Base-by-base conservation (phyloP, 2,329 filamentous ascomycete species). In the Penicillium oxalicum region DNA sequence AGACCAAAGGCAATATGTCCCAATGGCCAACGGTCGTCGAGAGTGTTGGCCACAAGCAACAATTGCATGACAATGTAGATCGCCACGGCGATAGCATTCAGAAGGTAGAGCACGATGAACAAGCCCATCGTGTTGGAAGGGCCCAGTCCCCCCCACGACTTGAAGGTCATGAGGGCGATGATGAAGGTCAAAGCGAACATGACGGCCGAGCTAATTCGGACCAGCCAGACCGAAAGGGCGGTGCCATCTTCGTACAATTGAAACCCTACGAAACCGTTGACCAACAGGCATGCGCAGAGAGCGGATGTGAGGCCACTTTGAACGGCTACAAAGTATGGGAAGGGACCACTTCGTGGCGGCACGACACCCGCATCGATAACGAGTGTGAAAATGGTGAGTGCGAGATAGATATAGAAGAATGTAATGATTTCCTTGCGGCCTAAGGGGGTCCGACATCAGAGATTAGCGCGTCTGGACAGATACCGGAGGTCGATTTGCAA, bases 181-280 rank as follows among this genome's bases (percentile, higher is more conserved):
- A 91, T 81, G 64, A 93, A 93, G 41, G 86, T 87, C 62, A 98
- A 83, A 55, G 86, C 74, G 72, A 96, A 97, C 74, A 94, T 91
- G 54, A 77, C 80, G 12, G 86, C 71, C 2, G 88, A 95, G 65
- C 82, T 84, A 28, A 88, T 72, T 45, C 91, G 84, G 53, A 98
- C 75, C 60, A 96, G 82, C 93, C 93, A 98, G 38, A 98, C 84
- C 0, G 91, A 96, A 36, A 97, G 75, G 2, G 86, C 85, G 1
- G 93, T 98, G 44, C 93, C 93, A 63, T 98, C 93, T 71, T 98
- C 93, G 69, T 98, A 98, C 9, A 98, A 77, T 71, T 97, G 93
- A 71, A 98, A 98, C 32, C 93, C 93, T 46, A 98, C 91, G 64
- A 98, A 98, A 38, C 93, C 93, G 69, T 97, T 97, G 76, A 98